phyloP scores from a whole-genome alignment of 2,329 filamentous ascomycete species.

The Aureobasidium vineae region DNA sequence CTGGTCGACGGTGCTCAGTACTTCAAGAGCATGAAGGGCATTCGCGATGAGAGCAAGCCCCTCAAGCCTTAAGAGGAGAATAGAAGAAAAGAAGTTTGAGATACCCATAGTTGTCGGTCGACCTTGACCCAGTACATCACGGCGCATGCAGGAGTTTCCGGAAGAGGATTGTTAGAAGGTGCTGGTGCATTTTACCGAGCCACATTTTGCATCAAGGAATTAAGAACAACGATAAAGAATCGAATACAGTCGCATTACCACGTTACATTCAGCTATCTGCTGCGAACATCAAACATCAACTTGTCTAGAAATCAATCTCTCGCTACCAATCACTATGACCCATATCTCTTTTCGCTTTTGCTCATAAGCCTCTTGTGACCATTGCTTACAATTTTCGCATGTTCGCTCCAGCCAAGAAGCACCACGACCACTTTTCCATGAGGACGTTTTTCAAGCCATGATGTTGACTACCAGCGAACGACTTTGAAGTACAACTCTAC shows the following conservation, averaged over 20 bases:
- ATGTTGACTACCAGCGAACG: no score
- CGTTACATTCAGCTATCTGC: not conserved
- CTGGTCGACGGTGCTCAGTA: conserved; percentile 61
- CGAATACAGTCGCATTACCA: not conserved
- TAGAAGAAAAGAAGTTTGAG: not conserved
- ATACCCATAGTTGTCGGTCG: conserved; percentile 13
- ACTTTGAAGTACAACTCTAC: no score
- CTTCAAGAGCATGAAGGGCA: conserved; percentile 49
- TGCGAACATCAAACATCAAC: not conserved
- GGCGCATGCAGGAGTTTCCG: conserved; percentile 24
- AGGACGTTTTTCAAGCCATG: no score
- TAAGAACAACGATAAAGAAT: not conserved
- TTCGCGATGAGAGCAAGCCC: conserved; percentile 32
- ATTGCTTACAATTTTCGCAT: no score
- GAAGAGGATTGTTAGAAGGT: not conserved
- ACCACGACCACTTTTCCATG: no score
- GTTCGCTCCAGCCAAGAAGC: no score
- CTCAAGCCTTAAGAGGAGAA: conserved; percentile 28
- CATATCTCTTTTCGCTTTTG: no score
- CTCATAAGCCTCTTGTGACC: no score
- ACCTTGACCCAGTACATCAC: not conserved
- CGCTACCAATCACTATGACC: not conserved
- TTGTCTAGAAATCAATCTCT: not conserved
- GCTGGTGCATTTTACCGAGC: conserved; percentile 12
- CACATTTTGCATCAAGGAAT: not conserved